Percentiles rank a stretch among this genome's conserved stretches.
phyloP scores from a whole-genome alignment of 257 asterid genomes.

The Linderniella brevidens region DNA sequence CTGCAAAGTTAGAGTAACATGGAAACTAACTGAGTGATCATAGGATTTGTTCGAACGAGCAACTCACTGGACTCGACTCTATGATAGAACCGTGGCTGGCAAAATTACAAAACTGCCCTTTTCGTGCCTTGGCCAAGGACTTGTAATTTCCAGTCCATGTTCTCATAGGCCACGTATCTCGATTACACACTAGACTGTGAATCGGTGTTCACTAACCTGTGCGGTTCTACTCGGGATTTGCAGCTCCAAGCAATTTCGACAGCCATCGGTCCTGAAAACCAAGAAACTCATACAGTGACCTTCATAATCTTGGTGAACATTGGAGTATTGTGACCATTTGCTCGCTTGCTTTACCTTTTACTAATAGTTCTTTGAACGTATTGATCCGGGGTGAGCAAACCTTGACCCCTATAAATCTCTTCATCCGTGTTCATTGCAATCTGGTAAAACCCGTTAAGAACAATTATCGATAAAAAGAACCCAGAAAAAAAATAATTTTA shows the following conservation, averaged over 20 bases:
- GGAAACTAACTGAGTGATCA: neutral
- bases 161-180: neutral
- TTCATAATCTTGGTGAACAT: neutral
- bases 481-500: neutral
- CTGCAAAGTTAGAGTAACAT: constrained; percentile 22
- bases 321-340: neutral
- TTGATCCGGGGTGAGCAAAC: constrained; percentile 33
- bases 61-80: too few species aligned
- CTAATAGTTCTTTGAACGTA: constrained; percentile 50
- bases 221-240: constrained; percentile 82
- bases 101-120: too few species aligned
- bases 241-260: constrained; percentile 60
- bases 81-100: too few species aligned
- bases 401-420: constrained; percentile 66
- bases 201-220: constrained; percentile 63
- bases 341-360: constrained; percentile 32
- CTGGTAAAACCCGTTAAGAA: constrained; percentile 16
- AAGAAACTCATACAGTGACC: neutral
- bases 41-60: neutral
- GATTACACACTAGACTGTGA: too few species aligned
- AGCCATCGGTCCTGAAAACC: constrained; percentile 58
- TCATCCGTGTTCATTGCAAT: constrained; percentile 72
- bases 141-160: neutral
- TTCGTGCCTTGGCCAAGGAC: too few species aligned
- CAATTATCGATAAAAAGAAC: neutral